Conservation (phyloP, 73 alveolate genomes). For the Paramecium pentaurelia region DNA sequence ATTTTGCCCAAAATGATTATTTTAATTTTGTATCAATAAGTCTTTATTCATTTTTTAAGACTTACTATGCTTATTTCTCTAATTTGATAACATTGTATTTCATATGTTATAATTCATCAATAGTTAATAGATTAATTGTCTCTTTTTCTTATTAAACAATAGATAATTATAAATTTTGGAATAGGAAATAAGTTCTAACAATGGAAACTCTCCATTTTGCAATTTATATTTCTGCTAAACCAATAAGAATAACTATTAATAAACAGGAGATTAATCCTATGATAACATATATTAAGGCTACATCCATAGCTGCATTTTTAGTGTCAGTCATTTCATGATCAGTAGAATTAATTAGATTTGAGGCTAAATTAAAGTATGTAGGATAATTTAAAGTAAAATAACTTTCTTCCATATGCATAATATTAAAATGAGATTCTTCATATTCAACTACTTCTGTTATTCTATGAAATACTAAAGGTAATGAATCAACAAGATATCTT, state of each 20-base stretch:
- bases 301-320: neutral
- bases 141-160: neutral
- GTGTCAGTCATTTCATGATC: neutral
- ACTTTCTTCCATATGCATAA: neutral
- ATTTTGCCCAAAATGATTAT: neutral
- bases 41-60: neutral
- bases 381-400: neutral
- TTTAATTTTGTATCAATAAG: neutral
- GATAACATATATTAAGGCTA: neutral
- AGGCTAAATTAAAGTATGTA: neutral
- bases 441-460: neutral
- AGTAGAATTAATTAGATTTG: neutral
- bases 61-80: neutral
- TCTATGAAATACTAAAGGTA: neutral
- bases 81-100: neutral
- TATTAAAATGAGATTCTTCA: neutral
- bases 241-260: neutral
- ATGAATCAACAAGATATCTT: neutral
- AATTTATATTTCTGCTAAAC: neutral
- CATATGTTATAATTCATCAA: slow-evolving; percentile 1
- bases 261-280: neutral
- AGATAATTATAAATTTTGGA: neutral
- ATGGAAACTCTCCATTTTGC: neutral
- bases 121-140: neutral
- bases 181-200: neutral